Base-by-base conservation (phyloP, 192 early-diverging fungal genomes). In the Coemansia asiatica region DNA sequence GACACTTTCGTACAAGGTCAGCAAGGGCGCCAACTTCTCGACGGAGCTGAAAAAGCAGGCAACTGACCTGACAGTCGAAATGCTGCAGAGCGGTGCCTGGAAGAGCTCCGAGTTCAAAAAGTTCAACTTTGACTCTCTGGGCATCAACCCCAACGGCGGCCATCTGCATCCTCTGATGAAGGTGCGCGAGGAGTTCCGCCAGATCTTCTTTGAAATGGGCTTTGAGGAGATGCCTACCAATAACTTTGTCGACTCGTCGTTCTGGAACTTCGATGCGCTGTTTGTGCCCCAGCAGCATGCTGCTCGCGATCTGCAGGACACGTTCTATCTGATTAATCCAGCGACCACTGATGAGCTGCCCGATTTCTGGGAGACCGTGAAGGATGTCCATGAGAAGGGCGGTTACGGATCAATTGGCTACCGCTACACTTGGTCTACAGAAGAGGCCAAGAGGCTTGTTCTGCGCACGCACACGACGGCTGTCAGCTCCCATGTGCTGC, bases 181-280 rank as follows among this genome's bases (percentile, higher is more conserved):
- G 79, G 95, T 98, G 59, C 91, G 96, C 56, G 95, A 98, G 70
- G 97, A 99, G 84, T 97, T 97, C 86, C 86, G 96, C 28, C 89
- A 96, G 76, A 95, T 98, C 79, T 99, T 99, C 85, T 95, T 99
- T 73, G 95, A 99, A 83, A 90, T 96, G 67, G 97, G 96, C 6
- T 99, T 99, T 84, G 86, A 90, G 65, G 97, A 99, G 84, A 99
- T 99, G 97, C 95, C 95, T 22, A 96, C 96, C 56, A 95, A 94
- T 87, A 86, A 90, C 69, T 99, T 91, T 85, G 94, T 93, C 50
- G 97, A 98, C 71, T 91, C 90, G 58, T 92, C 94, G 65, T 99
- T 99, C 90, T 99, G 97, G 97, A 99, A 99, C 85, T 99, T 99
- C 80, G 97, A 99, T 78, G 92, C 95, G 26, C 89, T 99, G 62